Evolutionary conservation across 2,329 filamentous ascomycete species (phyloP), one percentile per base, ranked within the genome.

Genomic region (Colletotrichum kahawae): DNA sequence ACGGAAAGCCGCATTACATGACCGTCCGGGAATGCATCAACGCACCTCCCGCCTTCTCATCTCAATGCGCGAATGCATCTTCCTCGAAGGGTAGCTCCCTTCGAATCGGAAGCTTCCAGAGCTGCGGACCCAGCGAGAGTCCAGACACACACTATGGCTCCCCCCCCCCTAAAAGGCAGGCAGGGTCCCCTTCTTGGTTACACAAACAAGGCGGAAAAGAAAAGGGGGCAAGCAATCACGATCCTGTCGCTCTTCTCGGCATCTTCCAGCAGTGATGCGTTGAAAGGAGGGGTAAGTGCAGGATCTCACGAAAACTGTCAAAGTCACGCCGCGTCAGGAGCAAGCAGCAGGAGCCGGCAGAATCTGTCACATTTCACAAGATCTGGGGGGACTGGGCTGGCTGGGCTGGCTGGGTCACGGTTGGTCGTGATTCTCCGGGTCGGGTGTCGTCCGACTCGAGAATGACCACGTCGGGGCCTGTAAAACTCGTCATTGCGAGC

Each of bases 231-330:
- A 13, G 43, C n/a, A 51, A 24, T 51, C n/a, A 43, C 60, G 29
- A 60, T 33, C 16, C 29, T 38, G 60, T 63, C 31, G 21, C 64
- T 14, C n/a, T 56, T 27, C 48, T 57, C 54, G 51, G 65, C 51
- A 54, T 21, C 21, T 36, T 24, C 48, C 60, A 43, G 60, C 60
- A 38, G 48, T 36, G 43, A 51, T 51, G n/a, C 43, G 54, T 29
- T n/a, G 34, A 24, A 62, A 29, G 36, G 60, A 48, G 60, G 67
- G 67, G 36, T 27, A 59, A 62, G 60, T 75, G 72, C 72, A 75
- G 72, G 68, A 75, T 75, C 72, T 75, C 72, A 75, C 56, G 68
- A 67, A 31, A 56, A 66, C 56, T 63, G 65, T 65, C 67, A 71
- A 57, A 65, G 16, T 34, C 14, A 36, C 14, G 14, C 60, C 60